phyloP scores from a whole-genome alignment of 768 basidiomycete species.

The Gelatoporia subvermispora region DNA sequence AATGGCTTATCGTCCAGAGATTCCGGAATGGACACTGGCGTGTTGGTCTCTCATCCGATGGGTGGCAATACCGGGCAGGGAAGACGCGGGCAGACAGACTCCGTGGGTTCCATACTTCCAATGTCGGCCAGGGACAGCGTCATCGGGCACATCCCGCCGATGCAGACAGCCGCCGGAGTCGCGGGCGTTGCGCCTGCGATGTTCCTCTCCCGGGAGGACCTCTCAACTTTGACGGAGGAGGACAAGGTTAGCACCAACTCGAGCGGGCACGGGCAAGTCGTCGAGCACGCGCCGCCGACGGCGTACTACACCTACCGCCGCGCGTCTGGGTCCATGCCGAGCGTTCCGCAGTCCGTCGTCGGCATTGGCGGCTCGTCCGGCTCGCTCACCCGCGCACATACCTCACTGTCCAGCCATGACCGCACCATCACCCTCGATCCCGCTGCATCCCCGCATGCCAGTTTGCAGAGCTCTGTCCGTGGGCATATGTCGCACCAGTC shows the following conservation, averaged over 20 bases:
- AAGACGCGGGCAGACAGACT: constrained; percentile 2
- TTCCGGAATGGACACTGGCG: constrained; percentile 9
- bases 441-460: not conserved
- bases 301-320: constrained; percentile 3
- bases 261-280: constrained; percentile 5
- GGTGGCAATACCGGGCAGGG: constrained; percentile 1
- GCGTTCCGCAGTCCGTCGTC: not conserved
- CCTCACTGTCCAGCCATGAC: constrained; percentile 12
- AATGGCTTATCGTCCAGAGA: constrained; percentile 18
- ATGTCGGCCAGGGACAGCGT: constrained; percentile 7
- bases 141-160: constrained; percentile 3
- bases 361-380: constrained; percentile 5
- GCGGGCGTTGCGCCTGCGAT: not conserved
- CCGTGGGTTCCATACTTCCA: constrained; percentile 6
- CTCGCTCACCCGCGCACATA: constrained; percentile 9
- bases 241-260: constrained; percentile 2
- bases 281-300: constrained; percentile 11
- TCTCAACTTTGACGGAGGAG: constrained; percentile 8
- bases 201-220: constrained; percentile 9
- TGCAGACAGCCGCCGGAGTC: not conserved
- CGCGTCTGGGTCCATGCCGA: constrained; percentile 1
- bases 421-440: not conserved
- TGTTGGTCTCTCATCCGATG: no score
- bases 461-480: not conserved
- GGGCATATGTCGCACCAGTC: not conserved